Base-by-base conservation (phyloP, 208 protist species). In the Leishmania braziliensis region DNA sequence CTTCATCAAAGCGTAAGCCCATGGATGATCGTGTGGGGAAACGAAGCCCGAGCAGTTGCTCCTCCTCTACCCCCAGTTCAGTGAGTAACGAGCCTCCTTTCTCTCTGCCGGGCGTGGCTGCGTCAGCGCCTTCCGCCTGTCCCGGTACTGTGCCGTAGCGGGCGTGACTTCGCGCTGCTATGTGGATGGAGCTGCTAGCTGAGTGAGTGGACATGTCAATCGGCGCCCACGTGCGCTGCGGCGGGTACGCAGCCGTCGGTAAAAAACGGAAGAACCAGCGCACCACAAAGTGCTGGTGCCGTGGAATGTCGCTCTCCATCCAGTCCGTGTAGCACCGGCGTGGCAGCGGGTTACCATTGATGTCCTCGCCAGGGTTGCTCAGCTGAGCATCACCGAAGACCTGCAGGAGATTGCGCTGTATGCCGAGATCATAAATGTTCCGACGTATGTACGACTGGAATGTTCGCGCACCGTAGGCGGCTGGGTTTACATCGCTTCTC, bases 341-440 rank as follows among this genome's bases (percentile, higher is more conserved):
- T 33, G 79, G 72, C 70, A 78, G 56, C 50, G 84, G 48, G 16
- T 71, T 54, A 26, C 69, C 78, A 5, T 63, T 8, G 10, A 62
- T 58, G 36, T 83, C 69, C 50, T 20, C 46, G 18, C 72, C 77
- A 39, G 72, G 43, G 39, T 79, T 8, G 29, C 9, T 51, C 33
- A 89, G 80, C 72, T 82, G 36, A 4, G 89, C 95, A 77, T 98
- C 95, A 53, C 95, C 95, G 78, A 98, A 98, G 23, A 98, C 87
- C 66, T 96, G 93, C 48, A 96, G 80, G 3, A 98, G 84, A 77
- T 95, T 95, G 33, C 89, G 81, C 63, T 84, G 81, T 36, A 98
- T 90, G 18, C 95, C 95, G 23, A 98, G 71, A 76, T 98, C 95
- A 80, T 93, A 98, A 29, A 92, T 82, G 70, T 96, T 98, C 36